A percentile compares a stretch with the other conserved stretches of the same genome.
Conservation (phyloP, 139 green algal genomes). For the Closterium sp. region DNA sequence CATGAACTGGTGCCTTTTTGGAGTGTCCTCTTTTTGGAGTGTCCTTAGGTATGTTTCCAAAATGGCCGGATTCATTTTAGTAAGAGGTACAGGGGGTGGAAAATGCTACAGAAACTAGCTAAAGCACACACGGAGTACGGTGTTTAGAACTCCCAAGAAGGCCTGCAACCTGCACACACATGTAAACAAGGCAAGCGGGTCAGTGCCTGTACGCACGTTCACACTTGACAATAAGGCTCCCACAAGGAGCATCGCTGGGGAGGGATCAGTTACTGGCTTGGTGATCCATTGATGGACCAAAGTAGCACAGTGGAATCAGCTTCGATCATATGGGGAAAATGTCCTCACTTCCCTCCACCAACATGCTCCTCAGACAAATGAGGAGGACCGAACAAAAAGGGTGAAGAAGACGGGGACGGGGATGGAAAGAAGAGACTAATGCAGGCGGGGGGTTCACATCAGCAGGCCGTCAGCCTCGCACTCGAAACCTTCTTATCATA, state of each 20-base stretch:
- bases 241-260: background rate
- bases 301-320: background rate
- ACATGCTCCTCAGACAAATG: background rate
- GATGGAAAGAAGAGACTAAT: background rate
- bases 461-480: too few species aligned
- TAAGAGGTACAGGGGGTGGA: too few species aligned
- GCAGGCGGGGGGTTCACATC: too few species aligned
- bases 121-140: too few species aligned
- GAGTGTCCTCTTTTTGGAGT: too few species aligned
- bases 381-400: background rate
- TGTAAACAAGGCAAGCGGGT: background rate
- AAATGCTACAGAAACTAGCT: too few species aligned
- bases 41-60: too few species aligned
- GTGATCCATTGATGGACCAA: background rate
- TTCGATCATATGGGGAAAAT: background rate
- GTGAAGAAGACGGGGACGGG: background rate
- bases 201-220: background rate
- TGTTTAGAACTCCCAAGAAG: too few species aligned
- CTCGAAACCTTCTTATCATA: too few species aligned
- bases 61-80: too few species aligned
- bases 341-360: background rate
- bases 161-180: background rate
- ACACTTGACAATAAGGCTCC: background rate
- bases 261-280: background rate
- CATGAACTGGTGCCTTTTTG: too few species aligned